Base-by-base conservation (phyloP, 768 basidiomycete genomes). In the Podaxis rugospora region DNA sequence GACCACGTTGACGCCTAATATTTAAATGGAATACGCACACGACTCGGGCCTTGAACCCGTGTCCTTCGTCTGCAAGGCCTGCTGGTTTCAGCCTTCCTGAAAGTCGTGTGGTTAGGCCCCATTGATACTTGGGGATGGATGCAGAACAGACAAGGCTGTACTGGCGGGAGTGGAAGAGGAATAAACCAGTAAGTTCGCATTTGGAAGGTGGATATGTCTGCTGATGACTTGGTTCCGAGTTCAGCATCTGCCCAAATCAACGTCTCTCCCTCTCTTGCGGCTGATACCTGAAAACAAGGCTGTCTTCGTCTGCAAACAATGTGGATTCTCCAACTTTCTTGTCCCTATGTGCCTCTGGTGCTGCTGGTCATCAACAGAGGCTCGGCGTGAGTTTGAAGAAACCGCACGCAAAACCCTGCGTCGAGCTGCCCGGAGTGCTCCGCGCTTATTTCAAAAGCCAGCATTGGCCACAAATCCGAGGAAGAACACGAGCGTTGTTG, bases 221-320 rank as follows among this genome's bases (percentile, higher is more conserved):
- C 27, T 50, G 35, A 27, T 51, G 6, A 14, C n/a, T 40, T 21
- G 9, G 14, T 14, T 4, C 10, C 10, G 28, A 18, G n/a, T 32
- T 13, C 16, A 58, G 57, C 39, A 58, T 14, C 35, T 58, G 21
- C 57, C 57, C 35, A 58, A 58, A 39, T 58, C 57, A 23, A 58
- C 57, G 21, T 58, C 57, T 6, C 57, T 58, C 35, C 57, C 57
- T 35, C 47, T 50, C 13, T 27, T 58, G 21, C 46, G 47, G 16
- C 49, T 58, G 57, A 36, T 50, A 13, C 57, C 57, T 16, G 49
- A 58, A 16, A 50, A 50, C 36, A 50, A 27, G 44, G 57, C 49
- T 25, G 21, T 58, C 11, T 58, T 58, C 28, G 14, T 40, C 36
- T 58, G 57, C 47, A 51, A 50, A 39, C 57, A 50, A 40, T 58